Percentiles rank a stretch among this genome's conserved stretches.
These are phyloP conservation scores for Paramecium primaurelia DNA, from an alignment of 73 alveolate species.

Conservation along the genomic window DNA sequence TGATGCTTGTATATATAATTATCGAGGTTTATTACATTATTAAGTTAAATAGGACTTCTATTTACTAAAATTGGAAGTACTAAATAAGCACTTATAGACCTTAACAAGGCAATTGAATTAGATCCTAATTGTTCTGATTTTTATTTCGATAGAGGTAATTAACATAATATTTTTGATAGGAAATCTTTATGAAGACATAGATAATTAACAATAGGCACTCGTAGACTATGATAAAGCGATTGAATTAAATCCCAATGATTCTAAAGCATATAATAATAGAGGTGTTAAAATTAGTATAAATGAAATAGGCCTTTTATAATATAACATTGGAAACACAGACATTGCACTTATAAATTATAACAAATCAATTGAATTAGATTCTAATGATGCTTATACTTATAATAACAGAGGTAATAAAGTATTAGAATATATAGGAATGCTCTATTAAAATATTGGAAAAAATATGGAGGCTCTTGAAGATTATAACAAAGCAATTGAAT, in stretches of 20 bases:
- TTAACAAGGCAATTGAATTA: not conserved
- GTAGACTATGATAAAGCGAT: not conserved
- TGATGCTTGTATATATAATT: no score
- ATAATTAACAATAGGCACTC: not conserved
- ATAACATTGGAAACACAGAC: not conserved
- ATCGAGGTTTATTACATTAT: no score
- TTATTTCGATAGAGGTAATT: not conserved
- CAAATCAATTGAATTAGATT: not conserved
- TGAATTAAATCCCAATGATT: not conserved
- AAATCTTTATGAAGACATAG: not conserved
- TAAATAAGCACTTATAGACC: not conserved
- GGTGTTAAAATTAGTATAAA: not conserved
- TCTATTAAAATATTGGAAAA: not conserved
- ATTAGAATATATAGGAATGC: not conserved
- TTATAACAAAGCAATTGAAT: not conserved
- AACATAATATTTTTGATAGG: not conserved
- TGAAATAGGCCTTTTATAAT: not conserved
- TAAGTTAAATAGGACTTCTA: no score
- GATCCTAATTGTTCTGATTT: not conserved
- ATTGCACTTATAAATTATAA: not conserved
- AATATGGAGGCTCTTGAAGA: not conserved
- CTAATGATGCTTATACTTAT: not conserved
- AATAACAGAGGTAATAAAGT: not conserved
- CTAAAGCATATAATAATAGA: not conserved
- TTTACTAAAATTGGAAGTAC: not conserved